phyloP scores from a whole-genome alignment of 1,284 basidiomycete species.

The Sparassis latifolia region DNA sequence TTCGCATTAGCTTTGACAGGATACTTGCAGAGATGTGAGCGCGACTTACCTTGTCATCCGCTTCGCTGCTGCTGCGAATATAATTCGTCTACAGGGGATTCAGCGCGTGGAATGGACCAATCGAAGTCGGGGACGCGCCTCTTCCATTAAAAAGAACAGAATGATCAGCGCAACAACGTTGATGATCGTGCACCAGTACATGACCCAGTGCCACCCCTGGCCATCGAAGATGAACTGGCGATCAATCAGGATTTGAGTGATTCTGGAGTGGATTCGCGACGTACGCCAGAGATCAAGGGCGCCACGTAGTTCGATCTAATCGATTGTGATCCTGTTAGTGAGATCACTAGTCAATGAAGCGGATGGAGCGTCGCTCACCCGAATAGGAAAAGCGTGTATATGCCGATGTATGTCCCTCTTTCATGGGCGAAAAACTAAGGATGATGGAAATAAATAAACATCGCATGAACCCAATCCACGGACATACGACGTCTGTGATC shows the following conservation, averaged over 20 bases:
- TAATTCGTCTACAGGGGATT: background rate
- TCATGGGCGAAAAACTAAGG: background rate
- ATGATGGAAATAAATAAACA: background rate
- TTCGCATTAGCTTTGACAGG: background rate
- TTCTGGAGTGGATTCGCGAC: background rate
- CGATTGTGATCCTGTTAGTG: background rate
- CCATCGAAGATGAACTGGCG: background rate
- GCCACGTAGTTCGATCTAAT: background rate
- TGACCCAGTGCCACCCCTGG: constrained; percentile 1
- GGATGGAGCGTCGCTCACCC: background rate
- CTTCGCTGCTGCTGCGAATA: background rate
- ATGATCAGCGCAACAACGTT: background rate
- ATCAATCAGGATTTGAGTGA: background rate
- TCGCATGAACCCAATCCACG: background rate
- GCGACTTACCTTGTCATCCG: too few species aligned
- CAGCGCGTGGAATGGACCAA: background rate
- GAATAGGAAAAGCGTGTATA: background rate
- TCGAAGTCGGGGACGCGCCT: background rate
- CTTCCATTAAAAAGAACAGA: background rate
- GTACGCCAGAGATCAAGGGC: background rate
- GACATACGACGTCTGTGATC: background rate
- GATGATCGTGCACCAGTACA: background rate
- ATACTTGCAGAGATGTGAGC: too few species aligned
- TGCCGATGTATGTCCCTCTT: background rate
- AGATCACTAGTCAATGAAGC: background rate